Conservation (phyloP, 169 alveolate genomes). For the Eimeria necatrix region DNA sequence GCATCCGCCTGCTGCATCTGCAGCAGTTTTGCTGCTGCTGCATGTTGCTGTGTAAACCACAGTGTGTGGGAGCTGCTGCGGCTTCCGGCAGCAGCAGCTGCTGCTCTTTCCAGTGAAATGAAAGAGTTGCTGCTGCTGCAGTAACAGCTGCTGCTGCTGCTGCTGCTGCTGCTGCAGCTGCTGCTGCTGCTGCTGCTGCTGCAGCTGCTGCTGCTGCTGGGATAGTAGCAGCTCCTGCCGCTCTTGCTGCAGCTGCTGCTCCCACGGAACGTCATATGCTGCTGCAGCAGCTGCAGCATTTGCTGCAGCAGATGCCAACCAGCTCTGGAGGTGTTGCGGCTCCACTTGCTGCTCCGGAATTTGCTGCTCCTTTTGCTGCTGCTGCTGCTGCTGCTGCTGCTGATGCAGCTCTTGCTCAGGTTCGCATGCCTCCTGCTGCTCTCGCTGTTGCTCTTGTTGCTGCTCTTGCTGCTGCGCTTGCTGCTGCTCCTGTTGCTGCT, state of each 20-base stretch:
- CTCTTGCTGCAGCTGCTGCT: slow-evolving; percentile 29
- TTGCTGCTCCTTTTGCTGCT: not conserved
- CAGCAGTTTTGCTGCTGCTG: not conserved
- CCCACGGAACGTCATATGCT: not conserved
- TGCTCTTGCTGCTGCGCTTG: not conserved
- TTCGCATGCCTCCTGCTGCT: too few species aligned
- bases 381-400: slow-evolving; percentile 14
- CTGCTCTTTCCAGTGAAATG: not conserved
- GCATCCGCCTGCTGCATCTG: not conserved
- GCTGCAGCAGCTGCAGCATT: slow-evolving; percentile 9
- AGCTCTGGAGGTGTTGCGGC: not conserved
- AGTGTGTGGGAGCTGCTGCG: not conserved
- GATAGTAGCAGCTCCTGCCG: not conserved
- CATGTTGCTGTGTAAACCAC: not conserved
- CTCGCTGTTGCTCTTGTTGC: not conserved
- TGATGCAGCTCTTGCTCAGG: not conserved
- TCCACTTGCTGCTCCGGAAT: not conserved
- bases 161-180: not conserved
- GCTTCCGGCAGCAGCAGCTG: not conserved
- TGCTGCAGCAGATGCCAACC: not conserved
- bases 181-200: not conserved
- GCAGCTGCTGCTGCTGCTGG: not conserved
- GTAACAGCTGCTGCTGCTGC: not conserved
- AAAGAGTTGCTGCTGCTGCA: not conserved
- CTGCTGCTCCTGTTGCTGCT: slow-evolving; percentile 34